Base-by-base conservation (phyloP, 2,329 filamentous ascomycete genomes). In the Incumbomyces delicatus region DNA sequence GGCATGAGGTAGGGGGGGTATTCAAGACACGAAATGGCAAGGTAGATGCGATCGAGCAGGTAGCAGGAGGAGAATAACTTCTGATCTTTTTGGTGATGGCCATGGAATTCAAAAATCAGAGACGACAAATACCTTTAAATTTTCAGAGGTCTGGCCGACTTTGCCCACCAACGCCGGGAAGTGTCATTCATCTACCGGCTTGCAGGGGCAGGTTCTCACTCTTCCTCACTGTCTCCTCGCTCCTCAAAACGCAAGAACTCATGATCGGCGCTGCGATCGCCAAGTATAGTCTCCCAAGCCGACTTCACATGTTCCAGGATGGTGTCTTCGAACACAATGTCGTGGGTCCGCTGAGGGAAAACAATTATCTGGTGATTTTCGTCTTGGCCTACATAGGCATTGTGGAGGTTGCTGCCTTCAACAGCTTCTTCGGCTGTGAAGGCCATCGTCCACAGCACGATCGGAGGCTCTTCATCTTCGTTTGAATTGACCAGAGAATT, bases 231-330 rank as follows among this genome's bases (percentile, higher is more conserved):
- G 12, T 72, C 74, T 60, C 88, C 81, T 18, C 87, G 75, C 50
- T 92, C 85, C 41, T 82, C 76, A 61, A 95, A 95, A 16, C 75
- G 70, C 76, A 95, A 81, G 58, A 92, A 95, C 37, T 75, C 62
- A 14, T 68, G 67, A 14, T 70, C 69, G 14, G 68, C 68, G 1
- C 63, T 67, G 3, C 74, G 71, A 1, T 68, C 66, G 8, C 74
- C 76, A 54, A 77, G 69, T 3, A 88, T 72, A 41, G 70, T 67
- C 50, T 75, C 70, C 88, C 89, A 96, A 6, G 81, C 78, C 8
- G 75, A 64, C 50, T 77, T 77, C 1, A 95, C 85, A 20, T 77
- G 64, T 6, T 79, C 75, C 8, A 95, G 65, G 1, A 80, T 68
- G 0, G 67, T 60, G 55, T 95, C 90, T 56, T 87, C 78, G 53